Conservation (phyloP, 257 asterid genomes). For the Ajuga chamaepitys region DNA sequence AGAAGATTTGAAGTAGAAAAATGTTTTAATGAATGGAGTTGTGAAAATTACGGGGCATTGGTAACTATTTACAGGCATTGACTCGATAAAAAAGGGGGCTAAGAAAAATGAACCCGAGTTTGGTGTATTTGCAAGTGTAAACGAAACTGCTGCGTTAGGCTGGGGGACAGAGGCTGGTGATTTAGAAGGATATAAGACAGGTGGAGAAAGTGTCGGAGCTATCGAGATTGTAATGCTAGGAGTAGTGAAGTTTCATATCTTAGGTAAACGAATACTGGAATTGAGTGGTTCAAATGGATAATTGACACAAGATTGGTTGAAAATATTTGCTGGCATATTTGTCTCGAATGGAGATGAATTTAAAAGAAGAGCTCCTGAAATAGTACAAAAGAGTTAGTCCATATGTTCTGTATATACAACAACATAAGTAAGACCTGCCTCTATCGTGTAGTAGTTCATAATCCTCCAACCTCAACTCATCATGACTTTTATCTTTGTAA, state of each 20-base stretch:
- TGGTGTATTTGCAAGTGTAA: neutral
- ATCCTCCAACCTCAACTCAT: constrained; percentile 15
- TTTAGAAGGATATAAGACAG: neutral
- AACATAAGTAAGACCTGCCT: constrained; percentile 4
- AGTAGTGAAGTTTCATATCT: neutral
- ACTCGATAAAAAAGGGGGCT: neutral
- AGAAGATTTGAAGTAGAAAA: neutral
- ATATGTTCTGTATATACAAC: neutral
- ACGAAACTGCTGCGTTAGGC: neutral
- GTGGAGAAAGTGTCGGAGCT: neutral
- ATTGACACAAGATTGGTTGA: neutral
- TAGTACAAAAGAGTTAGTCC: neutral
- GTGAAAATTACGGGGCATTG: neutral
- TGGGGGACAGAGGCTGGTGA: neutral
- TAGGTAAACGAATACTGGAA: neutral
- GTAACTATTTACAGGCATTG: neutral
- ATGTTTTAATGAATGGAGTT: neutral
- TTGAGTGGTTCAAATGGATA: neutral
- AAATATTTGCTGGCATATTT: neutral
- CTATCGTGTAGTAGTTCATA: neutral
- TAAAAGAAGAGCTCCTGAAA: constrained; percentile 14
- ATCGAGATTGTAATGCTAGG: constrained; percentile 5
- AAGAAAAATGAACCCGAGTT: neutral
- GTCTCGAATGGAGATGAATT: neutral
- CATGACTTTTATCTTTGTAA: constrained; percentile 23